Base-by-base conservation (phyloP, 495 filamentous ascomycete species). In the Hypoxylon fragiforme region DNA sequence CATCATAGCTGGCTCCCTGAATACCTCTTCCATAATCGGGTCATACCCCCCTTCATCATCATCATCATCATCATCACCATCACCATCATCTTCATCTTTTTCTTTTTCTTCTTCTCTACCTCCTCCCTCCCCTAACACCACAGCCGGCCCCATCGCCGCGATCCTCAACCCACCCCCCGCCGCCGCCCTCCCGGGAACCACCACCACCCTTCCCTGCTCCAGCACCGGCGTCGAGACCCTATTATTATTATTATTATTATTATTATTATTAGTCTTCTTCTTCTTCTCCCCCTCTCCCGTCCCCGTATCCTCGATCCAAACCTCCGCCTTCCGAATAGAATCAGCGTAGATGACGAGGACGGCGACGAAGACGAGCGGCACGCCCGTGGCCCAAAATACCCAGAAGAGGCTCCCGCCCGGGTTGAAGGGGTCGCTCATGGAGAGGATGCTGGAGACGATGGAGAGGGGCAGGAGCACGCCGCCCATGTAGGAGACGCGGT, bases 401-500 rank as follows among this genome's bases (percentile, higher is more conserved):
- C 44, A 76, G 67, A 74, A 75, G 50, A 56, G 53, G 39, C 32
- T 9, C 2, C 64, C 67, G 28, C 55, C 57, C 0, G 73, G 71
- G 7, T 61, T 63, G 48, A 66, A 76, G 14, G 62, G 57, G 26
- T 74, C 71, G 26, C 63, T 68, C 70, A 76, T 76, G 0, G 68
- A 68, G 7, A 74, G 64, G 44, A 76, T 67, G n/a, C 70, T 59
- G 0, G 70, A 72, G 5, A 75, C 66, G 37, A 76, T 64, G 22
- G 71, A 67, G 6, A 76, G 50, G 3, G 73, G 73, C 4, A 76
- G 61, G 4, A 76, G 62, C 2, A 76, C 54, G 0, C 73, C 73
- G 52, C 70, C 73, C 42, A 76, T 61, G 58, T 76, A 76, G 15
- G 63, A 62, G 3, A 76, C 64, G 6, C 72, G 72, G 63, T 74